These are phyloP conservation scores for Fagus sylvatica DNA, from an alignment of 306 rosid genomes.

Conservation along the genomic window DNA sequence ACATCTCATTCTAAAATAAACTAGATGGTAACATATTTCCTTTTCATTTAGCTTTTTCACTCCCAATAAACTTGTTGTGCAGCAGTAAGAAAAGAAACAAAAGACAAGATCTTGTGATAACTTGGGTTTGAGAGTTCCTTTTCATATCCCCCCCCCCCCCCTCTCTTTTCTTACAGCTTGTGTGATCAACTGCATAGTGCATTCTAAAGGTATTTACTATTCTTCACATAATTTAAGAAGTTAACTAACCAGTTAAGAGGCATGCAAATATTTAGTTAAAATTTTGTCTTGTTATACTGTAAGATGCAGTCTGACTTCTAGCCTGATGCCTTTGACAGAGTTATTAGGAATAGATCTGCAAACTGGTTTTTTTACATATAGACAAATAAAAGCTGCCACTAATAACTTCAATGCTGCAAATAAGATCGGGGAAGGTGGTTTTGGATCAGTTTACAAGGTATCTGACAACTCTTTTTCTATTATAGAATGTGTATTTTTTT, in stretches of 20 bases:
- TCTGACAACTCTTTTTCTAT: not conserved
- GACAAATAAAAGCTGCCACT: conserved; percentile 48
- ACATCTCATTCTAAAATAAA: not conserved
- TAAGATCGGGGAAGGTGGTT: conserved; percentile 77
- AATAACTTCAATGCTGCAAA: conserved; percentile 48
- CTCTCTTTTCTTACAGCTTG: too few relatives aligned
- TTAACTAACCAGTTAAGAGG: not conserved
- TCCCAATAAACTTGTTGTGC: too few relatives aligned
- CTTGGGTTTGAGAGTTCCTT: not conserved
- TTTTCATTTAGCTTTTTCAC: not conserved
- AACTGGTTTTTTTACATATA: conserved; percentile 16
- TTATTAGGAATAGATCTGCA: conserved; percentile 19
- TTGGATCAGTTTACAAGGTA: conserved; percentile 80
- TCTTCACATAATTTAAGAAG: not conserved
- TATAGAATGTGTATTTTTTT: not conserved
- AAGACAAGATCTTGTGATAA: not conserved
- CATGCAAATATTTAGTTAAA: not conserved
- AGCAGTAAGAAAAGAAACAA: not conserved
- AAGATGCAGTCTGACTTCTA: not conserved
- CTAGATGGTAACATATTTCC: not conserved
- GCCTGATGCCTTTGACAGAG: not conserved
- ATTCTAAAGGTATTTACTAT: not conserved
- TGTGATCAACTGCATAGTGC: not conserved
- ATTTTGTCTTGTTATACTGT: not conserved
- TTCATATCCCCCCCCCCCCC: too few relatives aligned